Evolutionary conservation across 2,329 filamentous ascomycete species (phyloP), one percentile per base, ranked within the genome.

Genomic region (Diplodia mutila): DNA sequence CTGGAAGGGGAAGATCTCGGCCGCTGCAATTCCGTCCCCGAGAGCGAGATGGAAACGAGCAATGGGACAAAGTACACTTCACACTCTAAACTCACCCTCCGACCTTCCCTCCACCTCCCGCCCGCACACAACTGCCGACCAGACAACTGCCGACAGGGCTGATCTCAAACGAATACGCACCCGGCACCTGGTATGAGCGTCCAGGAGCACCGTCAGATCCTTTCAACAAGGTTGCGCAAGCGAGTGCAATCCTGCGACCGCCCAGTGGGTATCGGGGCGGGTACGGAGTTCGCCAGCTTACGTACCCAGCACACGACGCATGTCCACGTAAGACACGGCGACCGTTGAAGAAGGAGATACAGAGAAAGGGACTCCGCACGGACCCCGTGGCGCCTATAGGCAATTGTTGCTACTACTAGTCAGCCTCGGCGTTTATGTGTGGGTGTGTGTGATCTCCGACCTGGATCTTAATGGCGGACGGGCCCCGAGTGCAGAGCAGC

Each of bases 281-380:
- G 49, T 16, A 27, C 23, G 49, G 14, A 18, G 37, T 39, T n/a
- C 39, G 39, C 39, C 23, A 61, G 57, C 57, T 61, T 32, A 61
- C 57, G 57, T 61, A 61, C 57, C 37, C 57, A 25, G 39, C 29
- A 42, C 37, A 27, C 57, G 57, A 32, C 39, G 57, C 57, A 48
- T 32, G 27, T n/a, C 57, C 29, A 49, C 57, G 57, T 61, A 61
- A 48, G 57, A 59, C 46, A 14, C 29, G 29, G 9, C 37, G 55
- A n/a, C 39, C 25, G 25, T 54, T 23, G n/a, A n/a, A 54, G 52
- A n/a, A 54, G n/a, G 52, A 32, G 9, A 18, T 34, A 29, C 18
- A 11, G 3, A 29, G n/a, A 27, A 23, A 5, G 12, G 21, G 18
- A 27, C 49, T 3, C 14, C 42, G 49, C 49, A 52, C 49, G 49